phyloP scores from a whole-genome alignment of 805 yeast species.

The Zygotorulaspora florentina region DNA sequence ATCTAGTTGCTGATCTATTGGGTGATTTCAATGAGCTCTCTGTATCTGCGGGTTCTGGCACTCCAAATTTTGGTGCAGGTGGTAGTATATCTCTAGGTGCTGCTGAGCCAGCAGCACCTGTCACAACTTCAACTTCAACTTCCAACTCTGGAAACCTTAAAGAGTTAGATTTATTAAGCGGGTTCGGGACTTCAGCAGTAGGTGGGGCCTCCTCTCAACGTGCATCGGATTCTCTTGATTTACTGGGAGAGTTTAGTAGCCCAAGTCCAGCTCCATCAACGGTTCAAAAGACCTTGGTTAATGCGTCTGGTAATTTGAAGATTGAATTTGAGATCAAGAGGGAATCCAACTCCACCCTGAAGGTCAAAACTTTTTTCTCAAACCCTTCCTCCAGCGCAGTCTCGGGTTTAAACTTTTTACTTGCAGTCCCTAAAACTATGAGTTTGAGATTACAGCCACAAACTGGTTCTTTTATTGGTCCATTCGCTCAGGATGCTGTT shows the following conservation, averaged over 20 bases:
- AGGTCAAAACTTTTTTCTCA: slow-evolving; percentile 48
- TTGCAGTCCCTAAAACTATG: slow-evolving; percentile 69
- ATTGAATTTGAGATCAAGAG: slow-evolving; percentile 44
- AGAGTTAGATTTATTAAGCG: slow-evolving; percentile 20
- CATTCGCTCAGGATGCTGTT: slow-evolving; percentile 46
- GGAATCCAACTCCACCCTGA: slow-evolving; percentile 37
- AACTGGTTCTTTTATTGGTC: slow-evolving; percentile 49
- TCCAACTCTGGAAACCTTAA: slow-evolving; percentile 25
- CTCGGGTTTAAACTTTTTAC: slow-evolving; percentile 50
- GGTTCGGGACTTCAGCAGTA: slow-evolving; percentile 18
- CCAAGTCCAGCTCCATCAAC: slow-evolving; percentile 11
- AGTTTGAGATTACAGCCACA: slow-evolving; percentile 59
- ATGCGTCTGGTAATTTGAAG: slow-evolving; percentile 45
- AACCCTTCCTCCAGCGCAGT: slow-evolving; percentile 46
- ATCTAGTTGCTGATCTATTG: slow-evolving; percentile 61
- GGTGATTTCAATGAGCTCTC: slow-evolving; percentile 66
- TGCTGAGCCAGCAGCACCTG: slow-evolving; percentile 28
- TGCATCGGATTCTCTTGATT: slow-evolving; percentile 8
- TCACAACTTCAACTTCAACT: slow-evolving; percentile 12
- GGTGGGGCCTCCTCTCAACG: slow-evolving; percentile 15
- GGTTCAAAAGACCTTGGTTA: slow-evolving; percentile 33
- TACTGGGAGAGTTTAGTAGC: slow-evolving; percentile 22
- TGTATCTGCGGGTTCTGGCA: slow-evolving; percentile 39
- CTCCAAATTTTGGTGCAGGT: slow-evolving; percentile 44
- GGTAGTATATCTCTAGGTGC: slow-evolving; percentile 46